Conservation (phyloP, 306 rosid species). For the Elaeagnus macrophylla region DNA sequence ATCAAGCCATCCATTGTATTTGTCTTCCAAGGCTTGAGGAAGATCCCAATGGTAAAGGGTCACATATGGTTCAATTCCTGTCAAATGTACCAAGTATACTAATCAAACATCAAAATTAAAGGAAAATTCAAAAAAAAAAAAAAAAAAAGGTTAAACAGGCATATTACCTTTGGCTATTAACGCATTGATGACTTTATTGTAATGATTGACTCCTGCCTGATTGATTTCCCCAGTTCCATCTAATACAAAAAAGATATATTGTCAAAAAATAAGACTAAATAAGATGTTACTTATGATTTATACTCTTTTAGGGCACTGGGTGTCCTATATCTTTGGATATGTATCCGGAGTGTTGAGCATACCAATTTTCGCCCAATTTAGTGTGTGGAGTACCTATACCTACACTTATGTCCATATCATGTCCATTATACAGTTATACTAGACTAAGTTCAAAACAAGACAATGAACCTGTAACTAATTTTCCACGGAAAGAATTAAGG, state of each 20-base stretch:
- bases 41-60: conserved; percentile 95
- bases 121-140: neutral
- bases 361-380: no score
- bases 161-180: conserved; percentile 59
- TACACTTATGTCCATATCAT: no score
- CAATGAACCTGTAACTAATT: no score
- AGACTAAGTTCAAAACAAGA: no score
- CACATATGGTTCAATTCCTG: conserved; percentile 83
- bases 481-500: no score
- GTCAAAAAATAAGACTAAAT: neutral
- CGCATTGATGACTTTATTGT: conserved; percentile 74
- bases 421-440: no score
- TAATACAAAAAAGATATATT: conserved; percentile 11
- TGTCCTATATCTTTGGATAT: no score
- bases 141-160: neutral
- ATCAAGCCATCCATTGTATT: conserved; percentile 79
- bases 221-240: conserved; percentile 76
- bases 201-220: conserved; percentile 72
- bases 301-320: no score
- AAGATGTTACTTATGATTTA: neutral
- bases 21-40: conserved; percentile 84
- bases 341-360: no score
- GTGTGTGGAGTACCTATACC: no score
- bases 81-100: neutral
- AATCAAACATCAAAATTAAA: neutral